Percentiles rank a stretch among this genome's conserved stretches.
Conservation (phyloP, 352 stramenopile species). For the Thalassiosira mediterranea region DNA sequence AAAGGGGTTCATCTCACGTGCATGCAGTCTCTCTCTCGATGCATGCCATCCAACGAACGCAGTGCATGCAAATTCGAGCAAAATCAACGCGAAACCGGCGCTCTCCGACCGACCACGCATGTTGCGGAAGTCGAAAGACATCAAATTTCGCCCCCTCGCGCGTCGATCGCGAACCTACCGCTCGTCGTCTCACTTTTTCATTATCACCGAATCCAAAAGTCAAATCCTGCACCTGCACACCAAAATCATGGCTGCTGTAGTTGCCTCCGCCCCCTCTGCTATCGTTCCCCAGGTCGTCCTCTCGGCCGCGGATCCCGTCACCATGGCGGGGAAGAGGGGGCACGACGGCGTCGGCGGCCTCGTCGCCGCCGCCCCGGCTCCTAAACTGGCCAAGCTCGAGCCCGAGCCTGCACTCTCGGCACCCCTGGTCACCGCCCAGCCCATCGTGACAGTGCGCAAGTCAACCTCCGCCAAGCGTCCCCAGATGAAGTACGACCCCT, state of each 20-base stretch:
- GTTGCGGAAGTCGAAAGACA: too few species aligned
- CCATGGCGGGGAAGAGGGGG: slow-evolving; percentile 60
- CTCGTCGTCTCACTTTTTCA: not conserved
- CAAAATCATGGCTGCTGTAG: slow-evolving; percentile 18
- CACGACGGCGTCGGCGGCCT: slow-evolving; percentile 48
- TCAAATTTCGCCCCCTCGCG: too few species aligned
- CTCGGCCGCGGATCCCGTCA: slow-evolving; percentile 23
- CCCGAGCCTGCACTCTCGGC: not conserved
- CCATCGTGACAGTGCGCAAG: slow-evolving; percentile 27
- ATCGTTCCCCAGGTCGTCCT: slow-evolving; percentile 3
- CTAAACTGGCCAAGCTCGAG: slow-evolving; percentile 6
- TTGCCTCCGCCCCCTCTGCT: not conserved
- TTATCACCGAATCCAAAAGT: not conserved
- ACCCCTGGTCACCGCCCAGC: slow-evolving; percentile 5
- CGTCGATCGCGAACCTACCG: too few species aligned
- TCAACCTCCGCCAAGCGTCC: slow-evolving; percentile 29
- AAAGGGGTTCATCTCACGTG: too few species aligned
- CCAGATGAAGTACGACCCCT: slow-evolving; percentile 53
- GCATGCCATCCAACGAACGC: too few species aligned
- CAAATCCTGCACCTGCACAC: not conserved
- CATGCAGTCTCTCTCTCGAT: too few species aligned
- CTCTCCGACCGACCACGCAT: too few species aligned
- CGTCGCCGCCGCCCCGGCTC: not conserved
- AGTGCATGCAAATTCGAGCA: too few species aligned
- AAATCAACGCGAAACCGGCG: too few species aligned